Base-by-base conservation (phyloP, 306 rosid genomes). In the Dalbergia cochinchinensis region DNA sequence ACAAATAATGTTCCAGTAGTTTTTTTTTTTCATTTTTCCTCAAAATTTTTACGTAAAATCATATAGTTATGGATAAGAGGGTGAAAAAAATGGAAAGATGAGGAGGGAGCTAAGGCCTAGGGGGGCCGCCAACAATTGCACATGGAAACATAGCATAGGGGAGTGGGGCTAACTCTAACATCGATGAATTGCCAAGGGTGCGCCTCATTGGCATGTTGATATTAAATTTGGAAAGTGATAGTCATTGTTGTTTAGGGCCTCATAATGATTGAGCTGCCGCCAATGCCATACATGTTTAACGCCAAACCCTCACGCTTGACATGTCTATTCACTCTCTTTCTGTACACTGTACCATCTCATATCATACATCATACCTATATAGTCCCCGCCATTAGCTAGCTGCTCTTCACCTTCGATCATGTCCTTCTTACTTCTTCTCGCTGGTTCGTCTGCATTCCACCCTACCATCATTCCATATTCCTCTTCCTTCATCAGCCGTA, bases 231-330 rank as follows among this genome's bases (percentile, higher is more conserved):
- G 13, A 79, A 83, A 68, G 75, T 13, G 59, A 37, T 37, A 41
- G 12, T 51, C 60, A 31, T 62, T 62, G 4, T 16, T 62, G 16
- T 57, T 58, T 42, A 16, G 67, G 78, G 44, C 48, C 59, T 59
- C 60, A 34, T 33, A 75, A 85, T 82, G 59, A 85, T 85, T 78
- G 69, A 65, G 26, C n/a, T 20, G 47, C 77, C 45, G 7, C 73
- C 59, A 14, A 18, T 51, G 14, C 5, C 54, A 3, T 15, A 33
- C 71, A 19, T 12, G 26, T 4, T 59, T 15, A n/a, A 33, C 45
- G 71, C 53, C 70, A 55, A 62, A 70, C 4, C 16, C 19, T 19
- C 48, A 13, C 3, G 10, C 20, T 45, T 5, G 70, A 16, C 12
- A 14, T 26, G 45, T 71, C 76, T 68, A 10, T 67, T 71, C 64